These are phyloP conservation scores for Barnettozyma californica DNA, from an alignment of 805 yeast species.

Conservation along the genomic window DNA sequence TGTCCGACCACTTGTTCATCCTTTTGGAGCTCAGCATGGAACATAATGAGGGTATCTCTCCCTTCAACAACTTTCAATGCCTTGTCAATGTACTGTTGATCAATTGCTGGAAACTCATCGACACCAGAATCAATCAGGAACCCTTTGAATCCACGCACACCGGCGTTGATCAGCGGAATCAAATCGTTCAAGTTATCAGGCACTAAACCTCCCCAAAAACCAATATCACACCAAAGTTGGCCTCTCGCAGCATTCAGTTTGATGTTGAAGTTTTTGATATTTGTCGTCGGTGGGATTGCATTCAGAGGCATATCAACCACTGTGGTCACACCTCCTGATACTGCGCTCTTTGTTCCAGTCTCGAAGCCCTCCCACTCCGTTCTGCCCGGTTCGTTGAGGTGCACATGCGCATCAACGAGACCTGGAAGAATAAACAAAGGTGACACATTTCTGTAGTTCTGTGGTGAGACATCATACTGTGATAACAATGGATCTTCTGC, in stretches of 20 bases:
- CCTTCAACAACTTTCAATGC: constrained; percentile 65
- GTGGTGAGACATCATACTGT: constrained; percentile 38
- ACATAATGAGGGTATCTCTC: constrained; percentile 69
- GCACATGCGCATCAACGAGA: constrained; percentile 90
- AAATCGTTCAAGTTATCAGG: constrained; percentile 71
- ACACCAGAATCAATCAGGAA: constrained; percentile 94
- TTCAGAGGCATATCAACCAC: constrained; percentile 95
- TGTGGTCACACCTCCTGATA: constrained; percentile 94
- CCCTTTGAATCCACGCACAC: constrained; percentile 93
- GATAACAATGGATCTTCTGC: constrained; percentile 36
- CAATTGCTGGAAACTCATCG: constrained; percentile 87
- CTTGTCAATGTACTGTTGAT: constrained; percentile 52
- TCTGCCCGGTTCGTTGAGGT: constrained; percentile 94
- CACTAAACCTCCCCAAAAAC: constrained; percentile 93
- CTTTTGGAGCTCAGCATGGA: constrained; percentile 84
- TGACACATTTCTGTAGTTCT: constrained; percentile 46
- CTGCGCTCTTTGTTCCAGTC: constrained; percentile 94
- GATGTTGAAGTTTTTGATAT: constrained; percentile 63
- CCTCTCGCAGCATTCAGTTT: constrained; percentile 76
- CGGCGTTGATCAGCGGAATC: constrained; percentile 71
- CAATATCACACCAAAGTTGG: constrained; percentile 89
- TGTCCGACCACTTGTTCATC: constrained; percentile 3
- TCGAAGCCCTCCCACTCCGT: constrained; percentile 98
- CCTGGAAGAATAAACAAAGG: constrained; percentile 80
- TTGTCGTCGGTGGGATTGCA: constrained; percentile 94